Evolutionary conservation across 2,329 filamentous ascomycete genomes (phyloP).

Genomic region (Cercospora nicotianae): DNA sequence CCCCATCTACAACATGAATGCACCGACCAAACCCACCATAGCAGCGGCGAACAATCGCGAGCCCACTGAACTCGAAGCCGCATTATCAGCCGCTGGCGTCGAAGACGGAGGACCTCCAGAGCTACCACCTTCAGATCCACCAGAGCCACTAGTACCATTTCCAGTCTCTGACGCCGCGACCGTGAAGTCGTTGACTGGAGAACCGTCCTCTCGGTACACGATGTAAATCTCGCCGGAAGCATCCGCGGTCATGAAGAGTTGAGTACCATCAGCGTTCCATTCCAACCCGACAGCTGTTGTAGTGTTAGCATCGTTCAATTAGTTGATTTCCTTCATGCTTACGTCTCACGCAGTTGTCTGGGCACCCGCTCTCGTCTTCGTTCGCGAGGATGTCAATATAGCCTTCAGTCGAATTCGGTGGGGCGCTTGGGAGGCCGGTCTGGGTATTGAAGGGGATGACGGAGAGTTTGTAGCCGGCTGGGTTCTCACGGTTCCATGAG

Average conservation of each 20-base stretch:
- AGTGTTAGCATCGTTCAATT: too few species aligned
- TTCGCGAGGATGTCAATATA: slow-evolving; percentile 59
- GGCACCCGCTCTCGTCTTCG: slow-evolving; percentile 54
- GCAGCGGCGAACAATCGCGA: background rate
- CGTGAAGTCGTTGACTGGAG: background rate
- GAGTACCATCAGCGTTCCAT: slow-evolving; percentile 51
- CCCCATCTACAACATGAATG: background rate
- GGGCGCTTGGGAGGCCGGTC: slow-evolving; percentile 47
- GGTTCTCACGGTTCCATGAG: slow-evolving; percentile 58
- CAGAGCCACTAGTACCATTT: background rate
- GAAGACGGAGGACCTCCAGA: background rate
- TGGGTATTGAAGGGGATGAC: slow-evolving; percentile 47
- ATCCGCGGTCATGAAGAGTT: slow-evolving; percentile 62
- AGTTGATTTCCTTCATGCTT: too few species aligned
- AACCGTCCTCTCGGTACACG: slow-evolving; percentile 26
- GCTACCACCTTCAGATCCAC: background rate
- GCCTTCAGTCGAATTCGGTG: slow-evolving; percentile 46
- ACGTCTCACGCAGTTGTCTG: slow-evolving; percentile 59
- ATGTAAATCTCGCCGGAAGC: slow-evolving; percentile 67
- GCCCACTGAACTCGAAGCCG: background rate
- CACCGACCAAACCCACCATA: background rate
- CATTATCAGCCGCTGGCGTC: background rate
- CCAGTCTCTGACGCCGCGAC: background rate
- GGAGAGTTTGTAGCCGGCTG: slow-evolving; percentile 54
- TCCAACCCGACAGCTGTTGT: slow-evolving; percentile 54